Evolutionary conservation across 768 basidiomycete genomes (phyloP), one percentile per base, ranked within the genome.

Genomic region (Hypholoma sublateritium): DNA sequence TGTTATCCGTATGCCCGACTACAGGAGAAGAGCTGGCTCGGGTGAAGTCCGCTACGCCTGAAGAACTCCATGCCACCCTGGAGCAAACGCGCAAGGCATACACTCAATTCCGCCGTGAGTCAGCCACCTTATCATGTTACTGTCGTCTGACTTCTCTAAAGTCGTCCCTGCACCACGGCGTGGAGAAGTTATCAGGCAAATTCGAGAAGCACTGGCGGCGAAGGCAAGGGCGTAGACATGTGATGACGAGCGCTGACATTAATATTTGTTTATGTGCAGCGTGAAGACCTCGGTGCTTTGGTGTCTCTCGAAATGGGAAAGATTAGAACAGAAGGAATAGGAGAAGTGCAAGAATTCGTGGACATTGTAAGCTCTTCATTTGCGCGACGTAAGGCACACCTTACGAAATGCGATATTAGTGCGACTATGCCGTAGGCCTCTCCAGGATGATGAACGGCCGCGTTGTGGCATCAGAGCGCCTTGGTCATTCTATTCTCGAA

Each of bases 391-490:
- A 25, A 48, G 25, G 43, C 28, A 45, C 19, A 28, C 50, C 42
- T 24, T 58, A 25, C 55, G 53, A 53, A 47, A 46, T 51, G 60
- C 54, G 58, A 57, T 55, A 55, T 42, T 55, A 95, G 94, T 95
- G 93, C 62, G 95, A 97, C 71, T 96, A 94, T 72, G 95, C 85
- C n/a, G 86, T 93, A 17, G 95, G 95, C 13, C 75, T 97, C 41
- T 95, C 93, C 14, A 82, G 94, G 62, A 94, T 93, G 86, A 95
- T 96, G 91, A 93, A 93, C 59, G 95, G 95, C 34, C 81, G 86
- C 51, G 83, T 96, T 12, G 80, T 97, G 56, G 85, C 89, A 35
- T 95, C 93, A 53, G 95, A 97, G 71, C 80, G 95, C 61, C 88
- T 90, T 16, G 94, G 93, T 7, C 95, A 97, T 68, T 84, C 87